Evolutionary conservation across 108 stramenopile genomes (phyloP).

Genomic region (Cyclotella distinguenda): DNA sequence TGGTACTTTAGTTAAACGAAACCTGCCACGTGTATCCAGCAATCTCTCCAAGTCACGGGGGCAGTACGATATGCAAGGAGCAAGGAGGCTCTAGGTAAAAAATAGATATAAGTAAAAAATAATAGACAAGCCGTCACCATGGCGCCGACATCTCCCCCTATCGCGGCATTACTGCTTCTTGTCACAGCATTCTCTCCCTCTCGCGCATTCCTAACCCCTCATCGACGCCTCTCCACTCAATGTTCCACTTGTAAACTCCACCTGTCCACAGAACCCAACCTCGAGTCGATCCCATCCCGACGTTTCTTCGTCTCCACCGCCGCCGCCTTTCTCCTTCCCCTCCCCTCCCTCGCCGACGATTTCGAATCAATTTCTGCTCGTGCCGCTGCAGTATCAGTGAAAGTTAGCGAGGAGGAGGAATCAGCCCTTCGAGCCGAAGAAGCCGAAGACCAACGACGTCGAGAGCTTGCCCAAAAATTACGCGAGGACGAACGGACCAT

Average conservation of each 20-base stretch:
- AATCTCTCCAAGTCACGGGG: no score
- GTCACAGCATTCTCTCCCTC: not conserved
- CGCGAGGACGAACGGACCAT: constrained; percentile 62
- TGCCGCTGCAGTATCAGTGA: constrained; percentile 55
- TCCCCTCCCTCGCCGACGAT: constrained; percentile 6
- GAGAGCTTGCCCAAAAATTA: constrained; percentile 21
- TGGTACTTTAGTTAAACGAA: no score
- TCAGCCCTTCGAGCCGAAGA: constrained; percentile 16
- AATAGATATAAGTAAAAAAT: no score
- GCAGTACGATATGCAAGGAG: no score
- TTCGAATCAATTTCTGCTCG: constrained; percentile 75
- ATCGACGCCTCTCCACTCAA: not conserved
- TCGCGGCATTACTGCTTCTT: not conserved
- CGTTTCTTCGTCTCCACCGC: constrained; percentile 33
- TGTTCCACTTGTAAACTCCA: not conserved
- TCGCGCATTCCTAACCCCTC: not conserved
- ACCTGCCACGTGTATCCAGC: no score
- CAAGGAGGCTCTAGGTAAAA: no score
- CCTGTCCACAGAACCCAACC: not conserved
- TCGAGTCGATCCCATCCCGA: not conserved
- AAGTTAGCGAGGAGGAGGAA: constrained; percentile 38
- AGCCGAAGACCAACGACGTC: constrained; percentile 15
- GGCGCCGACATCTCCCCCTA: not conserved
- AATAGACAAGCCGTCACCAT: not conserved
- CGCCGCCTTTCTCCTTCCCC: constrained; percentile 3